Evolutionary conservation across 2,329 filamentous ascomycete genomes (phyloP).

Genomic region (Aureobasidium leucospermi): DNA sequence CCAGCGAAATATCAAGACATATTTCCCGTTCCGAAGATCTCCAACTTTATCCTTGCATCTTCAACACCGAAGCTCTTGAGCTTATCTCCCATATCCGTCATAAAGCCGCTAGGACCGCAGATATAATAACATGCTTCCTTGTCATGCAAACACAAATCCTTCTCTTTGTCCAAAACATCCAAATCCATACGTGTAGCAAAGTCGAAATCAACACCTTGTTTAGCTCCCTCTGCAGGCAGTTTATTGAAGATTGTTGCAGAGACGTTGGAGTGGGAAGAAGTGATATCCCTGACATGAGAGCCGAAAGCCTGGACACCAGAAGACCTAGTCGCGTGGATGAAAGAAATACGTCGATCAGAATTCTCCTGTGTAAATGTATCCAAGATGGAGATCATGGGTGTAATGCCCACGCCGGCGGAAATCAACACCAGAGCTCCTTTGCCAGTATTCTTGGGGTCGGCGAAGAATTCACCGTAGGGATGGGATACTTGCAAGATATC

Average conservation of each 20-base stretch:
- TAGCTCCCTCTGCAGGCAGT: slow-evolving; percentile 39
- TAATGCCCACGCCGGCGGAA: slow-evolving; percentile 62
- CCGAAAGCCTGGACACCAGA: slow-evolving; percentile 49
- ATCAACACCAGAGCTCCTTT: slow-evolving; percentile 55
- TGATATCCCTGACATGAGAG: slow-evolving; percentile 34
- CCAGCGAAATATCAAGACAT: background rate
- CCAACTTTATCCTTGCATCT: slow-evolving; percentile 54
- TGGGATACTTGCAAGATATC: slow-evolving; percentile 60
- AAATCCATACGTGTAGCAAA: slow-evolving; percentile 53
- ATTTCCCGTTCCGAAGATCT: slow-evolving; percentile 29
- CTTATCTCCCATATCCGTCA: slow-evolving; percentile 51
- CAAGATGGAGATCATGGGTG: slow-evolving; percentile 59
- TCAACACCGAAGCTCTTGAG: slow-evolving; percentile 52
- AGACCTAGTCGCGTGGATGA: slow-evolving; percentile 55
- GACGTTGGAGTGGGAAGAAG: slow-evolving; percentile 26
- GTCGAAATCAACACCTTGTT: slow-evolving; percentile 51
- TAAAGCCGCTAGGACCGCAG: slow-evolving; percentile 65
- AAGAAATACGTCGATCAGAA: slow-evolving; percentile 46
- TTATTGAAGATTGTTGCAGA: slow-evolving; percentile 53
- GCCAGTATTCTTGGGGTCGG: slow-evolving; percentile 41
- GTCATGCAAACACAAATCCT: slow-evolving; percentile 50
- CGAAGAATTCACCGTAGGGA: slow-evolving; percentile 55
- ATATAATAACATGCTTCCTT: slow-evolving; percentile 57
- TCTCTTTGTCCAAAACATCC: slow-evolving; percentile 44
- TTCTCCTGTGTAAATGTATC: slow-evolving; percentile 41